These are phyloP conservation scores for Diaporthe sp. DNA, from an alignment of 2,329 filamentous ascomycete species.

Conservation along the genomic window DNA sequence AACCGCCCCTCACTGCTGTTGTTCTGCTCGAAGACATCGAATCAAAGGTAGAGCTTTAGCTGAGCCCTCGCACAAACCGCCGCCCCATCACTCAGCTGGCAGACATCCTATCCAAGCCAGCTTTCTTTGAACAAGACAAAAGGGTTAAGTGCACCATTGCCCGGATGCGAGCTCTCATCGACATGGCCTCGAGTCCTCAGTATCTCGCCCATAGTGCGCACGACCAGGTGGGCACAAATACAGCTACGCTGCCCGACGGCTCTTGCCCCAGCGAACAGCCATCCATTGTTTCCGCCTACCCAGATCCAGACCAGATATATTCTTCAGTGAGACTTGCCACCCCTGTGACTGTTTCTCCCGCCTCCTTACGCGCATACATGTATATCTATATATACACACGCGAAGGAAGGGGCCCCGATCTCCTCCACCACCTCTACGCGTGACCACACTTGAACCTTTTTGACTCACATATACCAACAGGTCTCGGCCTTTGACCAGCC, in stretches of 20 bases:
- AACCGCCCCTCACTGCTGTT: slow-evolving; percentile 10
- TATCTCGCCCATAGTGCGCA: slow-evolving; percentile 45
- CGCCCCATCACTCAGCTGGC: slow-evolving; percentile 17
- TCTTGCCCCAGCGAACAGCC: slow-evolving; percentile 37
- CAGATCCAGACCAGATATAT: slow-evolving; percentile 40
- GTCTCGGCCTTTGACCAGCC: slow-evolving; percentile 55
- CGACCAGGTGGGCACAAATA: slow-evolving; percentile 40
- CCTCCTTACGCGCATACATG: background rate
- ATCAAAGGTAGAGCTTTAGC: slow-evolving; percentile 20
- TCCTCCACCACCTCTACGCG: slow-evolving; percentile 33
- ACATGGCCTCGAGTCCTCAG: slow-evolving; percentile 45
- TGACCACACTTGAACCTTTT: background rate
- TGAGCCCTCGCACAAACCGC: background rate
- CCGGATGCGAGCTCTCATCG: slow-evolving; percentile 45
- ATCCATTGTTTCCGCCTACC: slow-evolving; percentile 36
- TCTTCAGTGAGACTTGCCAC: slow-evolving; percentile 37
- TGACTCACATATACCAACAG: slow-evolving; percentile 41
- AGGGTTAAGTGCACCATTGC: slow-evolving; percentile 39
- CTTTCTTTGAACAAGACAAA: slow-evolving; percentile 34
- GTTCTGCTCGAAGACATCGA: slow-evolving; percentile 20
- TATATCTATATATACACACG: slow-evolving; percentile 18
- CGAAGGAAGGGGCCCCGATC: background rate
- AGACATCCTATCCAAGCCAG: slow-evolving; percentile 22
- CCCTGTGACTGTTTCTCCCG: background rate
- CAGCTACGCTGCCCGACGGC: slow-evolving; percentile 29